phyloP scores from a whole-genome alignment of 2,329 filamentous ascomycete species.

The Pestalotiopsis sp. region DNA sequence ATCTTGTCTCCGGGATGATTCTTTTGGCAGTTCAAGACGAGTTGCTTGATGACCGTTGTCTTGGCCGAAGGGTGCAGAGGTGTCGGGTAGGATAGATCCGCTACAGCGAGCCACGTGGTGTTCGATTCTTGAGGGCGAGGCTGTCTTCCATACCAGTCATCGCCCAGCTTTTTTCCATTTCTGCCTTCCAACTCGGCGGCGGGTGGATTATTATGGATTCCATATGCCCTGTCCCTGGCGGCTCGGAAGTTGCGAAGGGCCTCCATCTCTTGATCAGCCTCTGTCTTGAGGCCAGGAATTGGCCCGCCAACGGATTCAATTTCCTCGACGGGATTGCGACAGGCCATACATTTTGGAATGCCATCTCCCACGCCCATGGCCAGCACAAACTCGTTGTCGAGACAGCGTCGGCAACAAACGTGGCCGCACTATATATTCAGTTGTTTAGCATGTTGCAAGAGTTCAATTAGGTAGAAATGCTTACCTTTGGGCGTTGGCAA shows the following conservation, averaged over 20 bases:
- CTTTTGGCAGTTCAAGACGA: background rate
- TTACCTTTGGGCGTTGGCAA: background rate
- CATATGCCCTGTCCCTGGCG: background rate
- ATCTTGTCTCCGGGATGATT: constrained; percentile 14
- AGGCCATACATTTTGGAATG: background rate
- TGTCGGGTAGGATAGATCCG: background rate
- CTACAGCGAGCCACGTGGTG: background rate
- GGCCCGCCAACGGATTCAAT: background rate
- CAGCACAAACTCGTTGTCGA: background rate
- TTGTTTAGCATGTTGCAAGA: background rate
- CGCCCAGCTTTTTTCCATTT: constrained; percentile 1
- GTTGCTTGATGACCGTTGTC: background rate
- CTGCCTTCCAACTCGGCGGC: background rate
- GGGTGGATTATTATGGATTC: background rate
- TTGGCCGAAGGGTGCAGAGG: constrained; percentile 1
- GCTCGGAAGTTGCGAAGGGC: background rate
- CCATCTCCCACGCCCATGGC: background rate
- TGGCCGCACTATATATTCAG: background rate
- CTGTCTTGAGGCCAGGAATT: background rate
- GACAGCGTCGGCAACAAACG: background rate
- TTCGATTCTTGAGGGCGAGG: background rate
- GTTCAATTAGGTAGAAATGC: background rate
- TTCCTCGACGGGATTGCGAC: background rate
- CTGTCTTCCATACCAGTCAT: constrained; percentile 1
- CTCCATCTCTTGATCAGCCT: background rate